phyloP scores from a whole-genome alignment of 257 asterid species.

The Marsdenia floribunda region DNA sequence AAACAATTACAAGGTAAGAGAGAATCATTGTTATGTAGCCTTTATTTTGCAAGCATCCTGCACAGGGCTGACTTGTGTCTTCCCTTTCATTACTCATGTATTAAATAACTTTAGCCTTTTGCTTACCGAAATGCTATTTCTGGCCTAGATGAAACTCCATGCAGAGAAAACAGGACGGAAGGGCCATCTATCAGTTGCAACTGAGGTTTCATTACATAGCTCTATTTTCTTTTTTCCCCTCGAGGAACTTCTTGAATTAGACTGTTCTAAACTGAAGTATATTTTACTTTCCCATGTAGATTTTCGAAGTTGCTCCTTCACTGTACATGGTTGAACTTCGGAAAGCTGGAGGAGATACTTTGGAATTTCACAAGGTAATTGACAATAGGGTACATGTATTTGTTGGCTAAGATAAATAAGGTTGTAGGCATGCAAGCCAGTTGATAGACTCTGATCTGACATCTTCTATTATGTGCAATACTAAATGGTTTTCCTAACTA shows the following conservation, averaged over 20 bases:
- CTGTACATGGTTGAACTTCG: constrained; percentile 90
- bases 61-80: not conserved
- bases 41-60: not conserved
- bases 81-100: not conserved
- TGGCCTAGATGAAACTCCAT: constrained; percentile 75
- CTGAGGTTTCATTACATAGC: constrained; percentile 55
- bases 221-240: not conserved
- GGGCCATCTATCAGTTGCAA: constrained; percentile 82
- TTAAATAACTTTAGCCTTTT: not conserved
- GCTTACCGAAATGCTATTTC: constrained; percentile 1
- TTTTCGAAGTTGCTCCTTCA: constrained; percentile 90
- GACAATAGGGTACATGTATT: not conserved
- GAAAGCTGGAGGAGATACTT: constrained; percentile 90
- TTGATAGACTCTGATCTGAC: not conserved
- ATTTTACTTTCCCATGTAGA: constrained; percentile 30
- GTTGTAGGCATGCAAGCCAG: not conserved
- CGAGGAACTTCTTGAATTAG: not conserved
- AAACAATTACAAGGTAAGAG: constrained; percentile 79
- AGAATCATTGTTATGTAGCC: not conserved
- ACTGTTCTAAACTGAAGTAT: not conserved
- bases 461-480: not conserved
- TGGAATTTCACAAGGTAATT: constrained; percentile 82
- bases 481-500: not conserved
- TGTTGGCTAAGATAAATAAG: not conserved
- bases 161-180: constrained; percentile 93